Conservation (phyloP, 768 basidiomycete genomes). For the Tephrocybe sp. region DNA sequence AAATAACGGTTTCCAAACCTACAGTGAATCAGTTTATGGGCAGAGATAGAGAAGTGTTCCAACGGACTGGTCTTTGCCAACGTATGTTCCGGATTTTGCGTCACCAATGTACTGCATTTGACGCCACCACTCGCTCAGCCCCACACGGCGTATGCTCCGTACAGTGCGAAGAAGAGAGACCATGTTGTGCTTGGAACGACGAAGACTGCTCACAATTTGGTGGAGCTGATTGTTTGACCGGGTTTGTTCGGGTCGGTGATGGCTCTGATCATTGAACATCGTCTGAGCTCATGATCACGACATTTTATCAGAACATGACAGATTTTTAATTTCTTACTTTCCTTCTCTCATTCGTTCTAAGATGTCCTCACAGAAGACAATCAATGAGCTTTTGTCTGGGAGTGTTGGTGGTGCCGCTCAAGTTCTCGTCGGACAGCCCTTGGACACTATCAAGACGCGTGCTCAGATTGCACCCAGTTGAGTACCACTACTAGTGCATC, state of each 20-base stretch:
- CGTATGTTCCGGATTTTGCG: conserved; percentile 77
- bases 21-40: conserved; percentile 9
- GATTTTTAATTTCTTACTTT: background rate
- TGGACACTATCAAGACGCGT: conserved; percentile 86
- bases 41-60: background rate
- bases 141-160: conserved; percentile 71
- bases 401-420: conserved; percentile 93
- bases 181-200: conserved; percentile 38
- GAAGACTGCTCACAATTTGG: background rate
- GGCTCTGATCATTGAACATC: background rate
- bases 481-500: conserved; percentile 20
- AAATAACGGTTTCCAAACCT: conserved; percentile 95
- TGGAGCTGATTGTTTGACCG: conserved; percentile 26
- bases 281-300: no score
- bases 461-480: conserved; percentile 84
- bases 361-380: conserved; percentile 43
- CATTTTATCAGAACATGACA: no score
- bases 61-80: conserved; percentile 83
- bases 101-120: conserved; percentile 94
- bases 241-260: conserved; percentile 25
- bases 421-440: conserved; percentile 90
- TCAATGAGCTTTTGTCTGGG: conserved; percentile 85
- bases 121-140: conserved; percentile 85
- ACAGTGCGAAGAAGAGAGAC: conserved; percentile 75
- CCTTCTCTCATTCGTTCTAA: background rate